phyloP scores from a whole-genome alignment of 1,139 yeast species.

The Candida frijolesensis region DNA sequence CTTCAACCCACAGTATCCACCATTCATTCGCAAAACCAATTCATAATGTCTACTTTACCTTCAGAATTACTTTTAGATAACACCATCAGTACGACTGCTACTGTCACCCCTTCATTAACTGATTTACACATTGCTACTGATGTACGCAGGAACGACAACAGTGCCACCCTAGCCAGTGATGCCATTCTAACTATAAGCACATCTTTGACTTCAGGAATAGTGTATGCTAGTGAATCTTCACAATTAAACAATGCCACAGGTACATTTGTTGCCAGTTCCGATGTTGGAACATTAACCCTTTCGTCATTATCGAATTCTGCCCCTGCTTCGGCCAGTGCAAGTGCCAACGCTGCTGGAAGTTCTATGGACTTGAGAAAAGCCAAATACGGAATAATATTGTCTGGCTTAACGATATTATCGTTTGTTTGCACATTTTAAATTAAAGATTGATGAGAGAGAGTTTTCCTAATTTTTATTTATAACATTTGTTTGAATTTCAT shows the following conservation, averaged over 20 bases:
- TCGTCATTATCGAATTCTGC: not conserved
- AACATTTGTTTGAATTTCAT: not conserved
- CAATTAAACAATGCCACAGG: constrained; percentile 9
- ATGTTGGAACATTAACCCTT: constrained; percentile 12
- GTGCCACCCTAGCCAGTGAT: constrained; percentile 2
- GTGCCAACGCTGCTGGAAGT: not conserved
- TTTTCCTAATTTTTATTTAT: no score
- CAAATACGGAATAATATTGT: constrained; percentile 8
- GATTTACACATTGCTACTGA: constrained; percentile 13
- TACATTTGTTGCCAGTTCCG: constrained; percentile 14
- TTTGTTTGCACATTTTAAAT: constrained; percentile 4
- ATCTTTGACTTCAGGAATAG: constrained; percentile 4
- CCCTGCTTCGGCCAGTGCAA: not conserved
- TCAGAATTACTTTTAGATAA: constrained; percentile 7
- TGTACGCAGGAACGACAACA: constrained; percentile 7
- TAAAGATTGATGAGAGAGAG: not conserved
- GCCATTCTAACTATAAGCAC: constrained; percentile 1
- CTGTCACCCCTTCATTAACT: constrained; percentile 15
- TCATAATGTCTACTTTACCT: constrained; percentile 6
- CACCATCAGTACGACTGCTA: constrained; percentile 6
- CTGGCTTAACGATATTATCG: constrained; percentile 5
- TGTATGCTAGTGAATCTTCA: constrained; percentile 10
- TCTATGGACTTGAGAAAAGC: constrained; percentile 3
- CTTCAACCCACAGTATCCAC: not conserved
- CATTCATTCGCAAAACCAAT: not conserved